Conservation (phyloP, 2,329 filamentous ascomycete genomes). For the Monosporascus sp. region DNA sequence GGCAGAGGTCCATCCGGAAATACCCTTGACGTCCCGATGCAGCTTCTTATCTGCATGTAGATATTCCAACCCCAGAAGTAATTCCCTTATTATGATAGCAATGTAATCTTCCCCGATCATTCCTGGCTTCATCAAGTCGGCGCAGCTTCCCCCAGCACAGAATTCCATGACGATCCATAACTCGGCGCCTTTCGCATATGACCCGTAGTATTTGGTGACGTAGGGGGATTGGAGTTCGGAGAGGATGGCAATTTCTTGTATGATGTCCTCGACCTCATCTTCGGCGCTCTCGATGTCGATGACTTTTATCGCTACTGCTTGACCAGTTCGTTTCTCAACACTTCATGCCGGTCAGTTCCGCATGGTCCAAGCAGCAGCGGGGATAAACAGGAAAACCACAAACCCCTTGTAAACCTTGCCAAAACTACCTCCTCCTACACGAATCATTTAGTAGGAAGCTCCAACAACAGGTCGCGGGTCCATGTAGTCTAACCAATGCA, state of each 20-base stretch:
- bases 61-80: conserved; percentile 87
- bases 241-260: conserved; percentile 95
- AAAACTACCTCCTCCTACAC: conserved; percentile 85
- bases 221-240: conserved; percentile 94
- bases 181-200: conserved; percentile 91
- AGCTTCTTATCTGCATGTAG: conserved; percentile 93
- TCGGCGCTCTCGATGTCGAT: conserved; percentile 99
- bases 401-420: conserved; percentile 98
- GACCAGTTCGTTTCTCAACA: conserved; percentile 87
- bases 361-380: background rate
- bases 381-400: conserved; percentile 12
- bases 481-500: conserved; percentile 62
- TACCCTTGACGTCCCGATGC: conserved; percentile 93
- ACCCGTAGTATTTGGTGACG: conserved; percentile 96
- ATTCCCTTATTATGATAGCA: conserved; percentile 85
- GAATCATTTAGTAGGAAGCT: conserved; percentile 19
- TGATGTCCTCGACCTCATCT: conserved; percentile 98
- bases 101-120: conserved; percentile 92
- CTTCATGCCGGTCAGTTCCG: conserved; percentile 36
- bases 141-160: conserved; percentile 93
- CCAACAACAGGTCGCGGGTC: conserved; percentile 3
- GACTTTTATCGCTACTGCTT: conserved; percentile 95
- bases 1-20: background rate
- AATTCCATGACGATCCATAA: conserved; percentile 99
- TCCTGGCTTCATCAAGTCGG: conserved; percentile 91